These are phyloP conservation scores for Vickermania spadyakhi DNA, from an alignment of 208 protist genomes.

Conservation along the genomic window DNA sequence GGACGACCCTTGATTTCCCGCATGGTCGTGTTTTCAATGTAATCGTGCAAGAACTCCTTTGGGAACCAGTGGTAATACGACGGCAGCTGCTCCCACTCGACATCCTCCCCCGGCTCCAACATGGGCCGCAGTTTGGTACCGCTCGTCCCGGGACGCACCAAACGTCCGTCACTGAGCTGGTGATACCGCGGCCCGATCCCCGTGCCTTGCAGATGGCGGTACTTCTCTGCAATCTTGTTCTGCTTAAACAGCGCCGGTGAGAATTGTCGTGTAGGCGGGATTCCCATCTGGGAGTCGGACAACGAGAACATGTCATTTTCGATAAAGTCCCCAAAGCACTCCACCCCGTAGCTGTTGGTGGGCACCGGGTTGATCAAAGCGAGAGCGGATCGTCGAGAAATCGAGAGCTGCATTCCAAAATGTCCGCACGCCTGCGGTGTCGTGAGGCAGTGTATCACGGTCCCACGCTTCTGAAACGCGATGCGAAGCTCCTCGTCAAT, in stretches of 20 bases:
- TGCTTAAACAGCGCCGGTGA: slow-evolving; percentile 49
- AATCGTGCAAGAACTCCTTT: slow-evolving; percentile 78
- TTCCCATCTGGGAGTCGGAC: slow-evolving; percentile 74
- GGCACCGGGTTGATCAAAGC: slow-evolving; percentile 84
- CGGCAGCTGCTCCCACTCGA: slow-evolving; percentile 80
- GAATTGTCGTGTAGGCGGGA: slow-evolving; percentile 72
- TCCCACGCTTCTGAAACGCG: slow-evolving; percentile 79
- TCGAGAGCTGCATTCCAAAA: slow-evolving; percentile 76
- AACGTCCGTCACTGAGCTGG: slow-evolving; percentile 66
- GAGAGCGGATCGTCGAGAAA: slow-evolving; percentile 65
- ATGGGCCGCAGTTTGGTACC: slow-evolving; percentile 78
- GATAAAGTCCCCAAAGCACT: slow-evolving; percentile 87
- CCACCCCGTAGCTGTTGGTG: slow-evolving; percentile 79
- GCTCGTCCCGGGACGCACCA: slow-evolving; percentile 76
- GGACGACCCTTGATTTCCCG: slow-evolving; percentile 64
- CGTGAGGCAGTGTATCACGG: slow-evolving; percentile 79
- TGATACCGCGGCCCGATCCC: slow-evolving; percentile 79
- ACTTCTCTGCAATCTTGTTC: slow-evolving; percentile 83
- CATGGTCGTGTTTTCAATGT: slow-evolving; percentile 82
- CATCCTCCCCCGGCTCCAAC: slow-evolving; percentile 72
- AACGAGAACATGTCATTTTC: slow-evolving; percentile 86
- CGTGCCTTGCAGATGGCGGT: slow-evolving; percentile 77
- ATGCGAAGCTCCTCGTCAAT: slow-evolving; percentile 84
- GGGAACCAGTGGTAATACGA: slow-evolving; percentile 89
- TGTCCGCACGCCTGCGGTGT: slow-evolving; percentile 77